Evolutionary conservation across 106 monocot genomes (phyloP).

Genomic region (Iris macrosiphon): DNA sequence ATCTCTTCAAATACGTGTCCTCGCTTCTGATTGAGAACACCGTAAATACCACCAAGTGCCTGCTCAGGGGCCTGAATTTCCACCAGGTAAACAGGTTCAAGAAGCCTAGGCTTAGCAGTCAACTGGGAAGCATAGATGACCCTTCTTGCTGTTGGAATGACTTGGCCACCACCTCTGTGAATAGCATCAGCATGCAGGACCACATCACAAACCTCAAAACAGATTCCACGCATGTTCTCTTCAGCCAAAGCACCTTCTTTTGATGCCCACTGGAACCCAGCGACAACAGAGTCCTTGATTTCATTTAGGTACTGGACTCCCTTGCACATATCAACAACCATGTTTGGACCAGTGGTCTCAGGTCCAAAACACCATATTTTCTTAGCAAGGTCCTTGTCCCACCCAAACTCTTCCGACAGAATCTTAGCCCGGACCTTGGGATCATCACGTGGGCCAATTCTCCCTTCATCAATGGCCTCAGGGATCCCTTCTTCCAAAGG

Average conservation of each 20-base stretch:
- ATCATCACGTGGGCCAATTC: constrained; percentile 37
- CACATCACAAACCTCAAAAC: constrained; percentile 43
- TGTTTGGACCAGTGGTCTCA: constrained; percentile 41
- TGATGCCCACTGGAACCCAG: constrained; percentile 50
- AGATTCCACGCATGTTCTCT: constrained; percentile 46
- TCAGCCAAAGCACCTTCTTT: constrained; percentile 40
- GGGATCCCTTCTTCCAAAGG: constrained; percentile 32
- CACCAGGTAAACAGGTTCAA: constrained; percentile 45
- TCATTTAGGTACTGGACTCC: constrained; percentile 47
- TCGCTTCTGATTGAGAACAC: constrained; percentile 33
- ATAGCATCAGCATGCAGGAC: constrained; percentile 40
- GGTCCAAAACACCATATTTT: constrained; percentile 53
- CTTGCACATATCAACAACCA: constrained; percentile 51
- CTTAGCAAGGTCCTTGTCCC: constrained; percentile 50
- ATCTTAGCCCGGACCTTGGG: constrained; percentile 32
- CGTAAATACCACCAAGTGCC: constrained; percentile 32
- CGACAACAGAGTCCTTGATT: constrained; percentile 49
- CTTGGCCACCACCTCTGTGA: constrained; percentile 37
- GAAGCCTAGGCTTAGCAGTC: constrained; percentile 35
- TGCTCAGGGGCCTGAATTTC: constrained; percentile 44
- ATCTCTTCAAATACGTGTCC: constrained; percentile 35
- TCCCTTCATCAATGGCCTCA: constrained; percentile 35
- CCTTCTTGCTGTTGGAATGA: constrained; percentile 41
- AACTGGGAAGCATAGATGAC: constrained; percentile 46
- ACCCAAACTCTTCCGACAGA: constrained; percentile 35